Conservation (phyloP, 2,329 filamentous ascomycete species). For the Grosmannia serpens region DNA sequence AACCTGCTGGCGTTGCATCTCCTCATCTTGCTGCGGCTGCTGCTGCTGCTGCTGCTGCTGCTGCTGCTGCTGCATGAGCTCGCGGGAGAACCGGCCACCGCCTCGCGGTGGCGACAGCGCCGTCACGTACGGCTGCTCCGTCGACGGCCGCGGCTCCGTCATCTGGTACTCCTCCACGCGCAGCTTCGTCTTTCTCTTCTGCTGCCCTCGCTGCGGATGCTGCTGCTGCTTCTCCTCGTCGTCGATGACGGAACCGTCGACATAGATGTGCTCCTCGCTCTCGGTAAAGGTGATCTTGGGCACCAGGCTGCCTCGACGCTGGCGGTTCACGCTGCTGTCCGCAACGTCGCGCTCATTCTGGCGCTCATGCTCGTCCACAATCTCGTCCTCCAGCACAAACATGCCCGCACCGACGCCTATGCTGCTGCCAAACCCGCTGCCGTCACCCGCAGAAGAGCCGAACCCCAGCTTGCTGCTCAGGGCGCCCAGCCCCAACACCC, state of each 20-base stretch:
- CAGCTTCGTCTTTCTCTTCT: not conserved
- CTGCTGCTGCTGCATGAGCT: not conserved
- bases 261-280: constrained; percentile 18
- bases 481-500: not conserved
- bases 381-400: constrained; percentile 17
- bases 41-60: not conserved
- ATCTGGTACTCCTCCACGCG: not conserved
- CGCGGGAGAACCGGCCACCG: not conserved
- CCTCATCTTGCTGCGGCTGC: not conserved
- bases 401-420: constrained; percentile 1
- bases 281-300: constrained; percentile 16
- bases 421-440: not conserved
- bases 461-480: not conserved
- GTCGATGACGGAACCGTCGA: not conserved
- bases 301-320: constrained; percentile 16
- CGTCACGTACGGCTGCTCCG: not conserved
- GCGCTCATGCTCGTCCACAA: constrained; percentile 7
- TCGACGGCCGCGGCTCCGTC: not conserved
- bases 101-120: not conserved
- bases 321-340: constrained; percentile 15
- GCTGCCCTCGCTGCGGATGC: not conserved
- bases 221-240: constrained; percentile 5
- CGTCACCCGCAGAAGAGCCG: not conserved
- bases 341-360: not conserved
- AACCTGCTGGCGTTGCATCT: not conserved